phyloP scores from a whole-genome alignment of 2,329 filamentous ascomycete species.

The Sphaerulina musiva region DNA sequence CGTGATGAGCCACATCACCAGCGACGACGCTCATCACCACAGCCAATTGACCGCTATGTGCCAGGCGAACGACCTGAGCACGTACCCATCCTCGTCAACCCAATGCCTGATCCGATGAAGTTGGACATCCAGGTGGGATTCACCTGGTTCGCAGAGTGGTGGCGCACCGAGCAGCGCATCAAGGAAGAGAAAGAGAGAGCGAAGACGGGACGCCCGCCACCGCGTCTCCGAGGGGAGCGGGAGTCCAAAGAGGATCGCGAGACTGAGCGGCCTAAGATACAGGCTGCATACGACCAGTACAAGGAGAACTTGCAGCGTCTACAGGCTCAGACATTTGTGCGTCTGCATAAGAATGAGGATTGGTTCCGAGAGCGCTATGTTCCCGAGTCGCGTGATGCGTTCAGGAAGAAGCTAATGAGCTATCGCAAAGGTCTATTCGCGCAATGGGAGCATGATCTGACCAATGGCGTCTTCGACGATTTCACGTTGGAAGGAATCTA shows the following conservation, averaged over 20 bases:
- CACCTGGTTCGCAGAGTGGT: constrained; percentile 82
- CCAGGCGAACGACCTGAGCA: constrained; percentile 57
- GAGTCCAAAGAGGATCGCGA: constrained; percentile 68
- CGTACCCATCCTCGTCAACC: constrained; percentile 52
- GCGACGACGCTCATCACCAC: constrained; percentile 56
- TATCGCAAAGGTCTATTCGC: constrained; percentile 71
- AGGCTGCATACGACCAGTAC: constrained; percentile 60
- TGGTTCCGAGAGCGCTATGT: constrained; percentile 98
- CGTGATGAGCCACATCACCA: constrained; percentile 53
- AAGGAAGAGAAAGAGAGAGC: constrained; percentile 72
- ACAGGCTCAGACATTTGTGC: constrained; percentile 72
- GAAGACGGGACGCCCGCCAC: constrained; percentile 59
- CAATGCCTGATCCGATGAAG: constrained; percentile 63
- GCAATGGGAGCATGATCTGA: constrained; percentile 84
- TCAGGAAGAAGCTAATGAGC: constrained; percentile 69
- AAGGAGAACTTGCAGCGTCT: constrained; percentile 56
- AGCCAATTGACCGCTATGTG: constrained; percentile 75
- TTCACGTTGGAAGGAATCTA: constrained; percentile 91
- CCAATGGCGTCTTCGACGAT: constrained; percentile 81
- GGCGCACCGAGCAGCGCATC: constrained; percentile 73
- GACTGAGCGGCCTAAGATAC: constrained; percentile 71
- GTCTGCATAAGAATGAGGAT: constrained; percentile 87
- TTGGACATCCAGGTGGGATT: constrained; percentile 77
- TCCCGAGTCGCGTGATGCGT: constrained; percentile 67
- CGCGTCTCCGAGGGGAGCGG: constrained; percentile 54